Evolutionary conservation across 305 asterid genomes (phyloP), one percentile per base, ranked within the genome.

Genomic region (Fraxinus albicans): DNA sequence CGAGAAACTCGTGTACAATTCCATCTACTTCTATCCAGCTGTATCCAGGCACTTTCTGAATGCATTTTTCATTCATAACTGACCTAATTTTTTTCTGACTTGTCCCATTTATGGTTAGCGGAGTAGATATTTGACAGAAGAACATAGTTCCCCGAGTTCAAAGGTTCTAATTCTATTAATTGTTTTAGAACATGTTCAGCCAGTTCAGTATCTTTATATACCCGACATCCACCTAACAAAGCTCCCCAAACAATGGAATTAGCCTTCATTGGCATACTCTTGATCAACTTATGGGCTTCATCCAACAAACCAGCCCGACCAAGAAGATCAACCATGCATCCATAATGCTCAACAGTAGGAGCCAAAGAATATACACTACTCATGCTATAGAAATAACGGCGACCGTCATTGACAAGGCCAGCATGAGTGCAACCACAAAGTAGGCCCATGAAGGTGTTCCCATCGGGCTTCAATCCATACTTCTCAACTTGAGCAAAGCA

Each of bases 1-100:
- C 92, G 17, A 93, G 94, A 84, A 94, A 94, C 87, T 93, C 96
- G 47, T 94, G 97, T 83, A 91, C 93, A 25, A 76, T 36, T n/a
- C 97, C 95, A 82, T 89, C 90, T 73, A 92, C 82, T 82, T 93
- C 98, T 36, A 93, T 90, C 94, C 96, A 94, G 82, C 97, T 94
- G 79, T 83, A 90, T 2, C 91, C 96, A 2, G 91, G 93, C 40
- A 91, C 82, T 86, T 94, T 94, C 85, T 77, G 87, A 55, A 94
- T 87, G 12, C 88, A 91, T 73, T 36, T 80, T 33, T 88, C 80
- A 13, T 83, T 86, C 94, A 94, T 93, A 76, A 40, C 84, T 2
- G 89, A 87, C 80, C 97, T 86, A 40, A 91, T 25, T 83, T 5
- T 82, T 87, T 83, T 86, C 94, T 0, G 97, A 90, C 63, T 90